Evolutionary conservation across 805 yeast genomes (phyloP).

Genomic region (Barnettozyma sucrosica): DNA sequence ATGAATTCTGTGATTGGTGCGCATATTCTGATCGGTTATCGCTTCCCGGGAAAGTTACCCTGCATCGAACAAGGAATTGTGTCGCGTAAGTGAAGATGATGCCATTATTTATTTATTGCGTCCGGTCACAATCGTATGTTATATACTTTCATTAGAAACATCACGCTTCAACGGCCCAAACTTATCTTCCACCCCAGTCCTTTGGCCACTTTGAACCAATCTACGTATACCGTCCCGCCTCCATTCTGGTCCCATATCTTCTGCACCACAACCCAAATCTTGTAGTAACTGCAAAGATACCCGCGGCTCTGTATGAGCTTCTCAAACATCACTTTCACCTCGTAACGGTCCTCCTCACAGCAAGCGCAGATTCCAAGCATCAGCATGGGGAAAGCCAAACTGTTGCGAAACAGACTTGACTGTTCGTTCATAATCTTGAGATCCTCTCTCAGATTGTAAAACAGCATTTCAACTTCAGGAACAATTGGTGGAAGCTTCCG

Average conservation of each 20-base stretch:
- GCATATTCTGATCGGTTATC: background rate
- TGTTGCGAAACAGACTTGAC: slow-evolving; percentile 39
- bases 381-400: slow-evolving; percentile 37
- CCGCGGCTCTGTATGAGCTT: slow-evolving; percentile 26
- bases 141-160: background rate
- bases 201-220: slow-evolving; percentile 37
- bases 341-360: slow-evolving; percentile 20
- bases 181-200: slow-evolving; percentile 35
- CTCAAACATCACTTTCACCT: slow-evolving; percentile 24
- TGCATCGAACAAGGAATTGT: background rate
- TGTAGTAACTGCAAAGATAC: slow-evolving; percentile 30
- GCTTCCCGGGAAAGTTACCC: background rate
- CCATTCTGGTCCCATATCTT: slow-evolving; percentile 35
- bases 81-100: background rate
- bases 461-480: slow-evolving; percentile 45
- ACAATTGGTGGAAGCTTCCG: slow-evolving; percentile 45
- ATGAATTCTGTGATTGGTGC: background rate
- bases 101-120: background rate
- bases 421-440: slow-evolving; percentile 46
- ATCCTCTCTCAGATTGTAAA: slow-evolving; percentile 43
- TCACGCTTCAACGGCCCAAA: slow-evolving; percentile 18
- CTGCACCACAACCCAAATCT: slow-evolving; percentile 32
- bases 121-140: background rate
- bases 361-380: slow-evolving; percentile 31
- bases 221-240: slow-evolving; percentile 30